Evolutionary conservation across 2,329 filamentous ascomycete species (phyloP).

Genomic region (Fusarium nelsonii): DNA sequence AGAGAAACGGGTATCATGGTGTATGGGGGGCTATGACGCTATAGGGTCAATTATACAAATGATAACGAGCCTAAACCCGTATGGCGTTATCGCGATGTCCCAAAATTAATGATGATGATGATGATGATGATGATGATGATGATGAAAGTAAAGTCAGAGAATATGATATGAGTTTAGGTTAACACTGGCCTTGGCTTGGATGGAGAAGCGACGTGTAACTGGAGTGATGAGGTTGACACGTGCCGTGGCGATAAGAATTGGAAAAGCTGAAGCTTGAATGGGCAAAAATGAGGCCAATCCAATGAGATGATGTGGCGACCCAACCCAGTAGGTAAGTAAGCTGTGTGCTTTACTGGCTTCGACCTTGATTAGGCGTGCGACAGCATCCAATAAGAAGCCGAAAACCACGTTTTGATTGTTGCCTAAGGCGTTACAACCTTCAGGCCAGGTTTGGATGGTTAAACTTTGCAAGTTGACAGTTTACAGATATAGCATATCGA

Average conservation of each 20-base stretch:
- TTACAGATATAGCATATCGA: neutral
- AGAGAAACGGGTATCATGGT: conserved; percentile 49
- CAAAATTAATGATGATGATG: neutral
- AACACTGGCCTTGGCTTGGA: neutral
- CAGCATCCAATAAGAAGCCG: conserved; percentile 22
- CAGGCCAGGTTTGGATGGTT: neutral
- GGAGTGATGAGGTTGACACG: conserved; percentile 7
- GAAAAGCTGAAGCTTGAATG: conserved; percentile 11
- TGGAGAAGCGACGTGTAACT: neutral
- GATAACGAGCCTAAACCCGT: conserved; percentile 12
- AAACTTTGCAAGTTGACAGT: neutral
- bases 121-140: neutral
- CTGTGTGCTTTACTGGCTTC: conserved; percentile 21
- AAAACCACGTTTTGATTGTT: conserved; percentile 15
- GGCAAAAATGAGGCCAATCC: neutral
- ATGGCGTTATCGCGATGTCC: neutral
- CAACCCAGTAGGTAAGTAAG: neutral
- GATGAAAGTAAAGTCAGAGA: neutral
- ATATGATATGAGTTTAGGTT: neutral
- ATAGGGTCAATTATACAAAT: conserved; percentile 4
- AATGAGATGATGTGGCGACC: conserved; percentile 29
- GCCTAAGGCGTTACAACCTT: conserved; percentile 25
- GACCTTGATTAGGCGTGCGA: conserved; percentile 13
- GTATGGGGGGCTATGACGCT: conserved; percentile 15
- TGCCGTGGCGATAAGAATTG: conserved; percentile 29